A percentile compares a stretch with the other conserved stretches of the same genome.
phyloP scores from a whole-genome alignment of 108 stramenopile species.

The Cyclotella atomus region DNA sequence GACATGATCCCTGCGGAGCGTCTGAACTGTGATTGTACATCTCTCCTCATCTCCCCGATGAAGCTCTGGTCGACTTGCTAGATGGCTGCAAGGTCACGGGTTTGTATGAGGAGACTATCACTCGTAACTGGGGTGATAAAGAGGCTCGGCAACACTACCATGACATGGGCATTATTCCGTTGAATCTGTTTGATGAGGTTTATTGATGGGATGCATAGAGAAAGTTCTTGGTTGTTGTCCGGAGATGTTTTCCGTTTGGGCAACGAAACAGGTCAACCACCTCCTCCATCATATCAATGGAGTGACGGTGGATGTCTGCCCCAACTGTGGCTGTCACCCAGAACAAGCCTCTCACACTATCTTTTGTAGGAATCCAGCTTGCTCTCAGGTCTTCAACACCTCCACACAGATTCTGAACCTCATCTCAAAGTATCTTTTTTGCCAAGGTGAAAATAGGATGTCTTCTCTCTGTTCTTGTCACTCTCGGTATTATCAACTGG shows the following conservation, averaged over 20 bases:
- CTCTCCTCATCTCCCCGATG: neutral
- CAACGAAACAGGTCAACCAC: neutral
- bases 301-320: neutral
- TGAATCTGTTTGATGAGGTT: neutral
- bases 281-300: conserved; percentile 1
- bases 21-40: neutral
- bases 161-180: neutral
- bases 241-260: conserved; percentile 7
- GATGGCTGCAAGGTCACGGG: neutral
- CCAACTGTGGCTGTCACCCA: neutral
- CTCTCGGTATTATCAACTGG: neutral
- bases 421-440: neutral
- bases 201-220: conserved; percentile 1
- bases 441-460: neutral
- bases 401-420: neutral
- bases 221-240: neutral
- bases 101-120: neutral
- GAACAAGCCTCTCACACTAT: neutral
- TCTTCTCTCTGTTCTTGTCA: neutral
- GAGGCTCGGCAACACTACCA: neutral
- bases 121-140: neutral
- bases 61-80: neutral
- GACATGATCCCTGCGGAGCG: neutral
- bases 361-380: neutral
- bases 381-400: neutral